Evolutionary conservation across 768 basidiomycete genomes (phyloP).

Genomic region (Chalciporus sphaerocephalus): DNA sequence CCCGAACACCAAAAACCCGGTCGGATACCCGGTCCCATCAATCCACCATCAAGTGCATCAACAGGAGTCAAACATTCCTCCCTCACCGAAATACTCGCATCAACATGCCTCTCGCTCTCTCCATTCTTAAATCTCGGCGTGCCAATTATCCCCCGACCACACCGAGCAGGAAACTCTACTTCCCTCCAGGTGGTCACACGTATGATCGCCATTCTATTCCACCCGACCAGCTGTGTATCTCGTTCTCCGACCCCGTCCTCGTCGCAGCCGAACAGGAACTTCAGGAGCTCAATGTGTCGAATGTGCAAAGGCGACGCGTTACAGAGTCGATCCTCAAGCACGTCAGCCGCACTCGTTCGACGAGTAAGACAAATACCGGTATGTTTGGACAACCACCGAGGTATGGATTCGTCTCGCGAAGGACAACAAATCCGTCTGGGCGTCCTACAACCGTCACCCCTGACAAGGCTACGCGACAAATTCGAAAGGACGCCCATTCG

Average conservation of each 20-base stretch:
- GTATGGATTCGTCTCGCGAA: neutral
- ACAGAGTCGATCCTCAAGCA: neutral
- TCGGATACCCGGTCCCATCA: neutral
- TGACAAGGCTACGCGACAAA: neutral
- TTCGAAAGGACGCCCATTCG: neutral
- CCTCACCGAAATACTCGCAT: neutral
- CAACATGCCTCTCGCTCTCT: slow-evolving; percentile 10
- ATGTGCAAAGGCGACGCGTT: neutral
- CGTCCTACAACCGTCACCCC: neutral
- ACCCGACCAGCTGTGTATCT: slow-evolving; percentile 16
- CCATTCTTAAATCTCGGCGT: slow-evolving; percentile 5
- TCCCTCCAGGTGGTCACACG: slow-evolving; percentile 9
- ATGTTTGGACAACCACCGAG: neutral
- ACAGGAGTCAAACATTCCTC: slow-evolving; percentile 1
- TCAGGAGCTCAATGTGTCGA: neutral
- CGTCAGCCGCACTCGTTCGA: neutral
- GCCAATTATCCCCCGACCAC: neutral
- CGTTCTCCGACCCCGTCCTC: slow-evolving; percentile 23
- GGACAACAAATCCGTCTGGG: neutral
- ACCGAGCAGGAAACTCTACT: slow-evolving; percentile 7
- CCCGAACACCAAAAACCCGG: neutral
- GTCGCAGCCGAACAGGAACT: slow-evolving; percentile 16
- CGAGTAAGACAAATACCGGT: neutral
- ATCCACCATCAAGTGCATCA: neutral
- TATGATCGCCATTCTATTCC: slow-evolving; percentile 10